A percentile compares a stretch with the other conserved stretches of the same genome.
Conservation (phyloP, 129 eudicot species). For the Escallonia herrerae region DNA sequence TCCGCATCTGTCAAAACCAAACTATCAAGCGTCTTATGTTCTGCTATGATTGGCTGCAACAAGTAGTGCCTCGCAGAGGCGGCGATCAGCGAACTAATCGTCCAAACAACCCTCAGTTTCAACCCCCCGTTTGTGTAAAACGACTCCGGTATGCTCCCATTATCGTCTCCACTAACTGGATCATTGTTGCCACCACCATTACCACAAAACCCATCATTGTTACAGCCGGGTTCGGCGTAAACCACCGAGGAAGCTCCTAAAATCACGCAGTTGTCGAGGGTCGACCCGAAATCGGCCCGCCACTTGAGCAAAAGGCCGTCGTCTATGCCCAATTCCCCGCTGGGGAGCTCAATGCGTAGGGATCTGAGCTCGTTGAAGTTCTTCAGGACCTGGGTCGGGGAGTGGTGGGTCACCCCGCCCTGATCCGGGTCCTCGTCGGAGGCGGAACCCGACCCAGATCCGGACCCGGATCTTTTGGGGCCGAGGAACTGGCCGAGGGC, state of each 20-base stretch:
- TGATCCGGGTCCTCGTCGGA: constrained; percentile 30
- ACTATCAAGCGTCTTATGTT: constrained; percentile 63
- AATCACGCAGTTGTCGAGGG: constrained; percentile 81
- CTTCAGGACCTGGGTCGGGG: constrained; percentile 80
- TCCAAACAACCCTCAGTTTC: constrained; percentile 86
- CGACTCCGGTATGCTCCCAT: constrained; percentile 80
- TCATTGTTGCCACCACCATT: not conserved
- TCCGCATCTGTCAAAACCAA: constrained; percentile 77
- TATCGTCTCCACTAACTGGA: constrained; percentile 31
- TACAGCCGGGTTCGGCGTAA: constrained; percentile 5
- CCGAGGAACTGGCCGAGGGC: constrained; percentile 55
- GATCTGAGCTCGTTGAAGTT: constrained; percentile 58
- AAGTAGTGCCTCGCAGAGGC: constrained; percentile 88
- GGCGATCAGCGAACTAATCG: constrained; percentile 85
- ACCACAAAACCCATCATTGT: not conserved
- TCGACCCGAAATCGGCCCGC: constrained; percentile 90
- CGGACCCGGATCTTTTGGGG: constrained; percentile 22
- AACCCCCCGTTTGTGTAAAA: constrained; percentile 88
- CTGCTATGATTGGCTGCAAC: constrained; percentile 67
- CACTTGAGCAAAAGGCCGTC: constrained; percentile 77
- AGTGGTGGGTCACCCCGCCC: constrained; percentile 70
- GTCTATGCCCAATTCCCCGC: constrained; percentile 80
- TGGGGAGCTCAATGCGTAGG: constrained; percentile 65
- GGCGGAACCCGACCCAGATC: constrained; percentile 21
- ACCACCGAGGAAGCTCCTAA: constrained; percentile 72